phyloP scores from a whole-genome alignment of 352 stramenopile genomes.

The Blastocystis sp. region DNA sequence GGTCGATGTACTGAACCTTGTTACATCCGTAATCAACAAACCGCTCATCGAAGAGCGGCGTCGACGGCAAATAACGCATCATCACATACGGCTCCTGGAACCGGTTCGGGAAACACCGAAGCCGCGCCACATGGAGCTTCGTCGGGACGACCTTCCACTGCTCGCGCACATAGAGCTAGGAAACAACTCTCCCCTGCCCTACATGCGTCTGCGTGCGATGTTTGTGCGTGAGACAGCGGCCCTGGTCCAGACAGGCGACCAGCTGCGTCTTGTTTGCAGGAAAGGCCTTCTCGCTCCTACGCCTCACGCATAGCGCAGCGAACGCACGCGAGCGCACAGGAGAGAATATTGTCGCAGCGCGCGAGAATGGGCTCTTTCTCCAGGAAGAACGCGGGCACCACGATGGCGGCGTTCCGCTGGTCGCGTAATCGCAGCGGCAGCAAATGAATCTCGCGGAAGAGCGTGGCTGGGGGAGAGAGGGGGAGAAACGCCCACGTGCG shows the following conservation, averaged over 20 bases:
- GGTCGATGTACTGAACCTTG: constrained; percentile 59
- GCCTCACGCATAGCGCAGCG: neutral
- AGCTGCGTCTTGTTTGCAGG: constrained; percentile 31
- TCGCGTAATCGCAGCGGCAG: neutral
- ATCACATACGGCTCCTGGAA: constrained; percentile 58
- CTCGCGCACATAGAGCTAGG: neutral
- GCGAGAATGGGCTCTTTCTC: neutral
- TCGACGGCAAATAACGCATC: constrained; percentile 16
- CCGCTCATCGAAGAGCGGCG: constrained; percentile 56
- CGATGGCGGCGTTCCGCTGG: neutral
- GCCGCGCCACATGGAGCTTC: neutral
- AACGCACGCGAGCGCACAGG: neutral
- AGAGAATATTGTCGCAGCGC: neutral
- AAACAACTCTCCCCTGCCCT: neutral
- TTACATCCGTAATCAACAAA: constrained; percentile 61
- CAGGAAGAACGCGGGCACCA: constrained; percentile 49
- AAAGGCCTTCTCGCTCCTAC: constrained; percentile 4
- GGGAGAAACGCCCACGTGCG: neutral
- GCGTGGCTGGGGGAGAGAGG: neutral
- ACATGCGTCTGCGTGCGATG: neutral
- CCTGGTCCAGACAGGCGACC: neutral
- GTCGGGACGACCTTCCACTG: neutral
- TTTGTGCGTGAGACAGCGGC: neutral
- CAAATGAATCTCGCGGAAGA: neutral
- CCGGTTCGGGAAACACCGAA: constrained; percentile 6